Evolutionary conservation across 768 basidiomycete genomes (phyloP), one percentile per base, ranked within the genome.

Genomic region (Ramaria rubella): DNA sequence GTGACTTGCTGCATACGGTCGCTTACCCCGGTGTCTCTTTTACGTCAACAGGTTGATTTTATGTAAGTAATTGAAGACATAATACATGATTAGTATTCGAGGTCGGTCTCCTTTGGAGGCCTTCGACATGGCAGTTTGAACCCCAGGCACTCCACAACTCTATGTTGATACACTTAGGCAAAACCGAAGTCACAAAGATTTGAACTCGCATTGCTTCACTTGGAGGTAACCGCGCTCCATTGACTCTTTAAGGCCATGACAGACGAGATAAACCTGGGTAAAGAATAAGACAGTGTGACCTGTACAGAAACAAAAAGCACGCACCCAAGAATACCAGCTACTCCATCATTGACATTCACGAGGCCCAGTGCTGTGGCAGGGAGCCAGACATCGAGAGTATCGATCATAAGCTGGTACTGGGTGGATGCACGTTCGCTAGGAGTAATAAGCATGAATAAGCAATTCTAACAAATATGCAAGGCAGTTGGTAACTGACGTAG

Each of bases 331-430:
- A 90, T 75, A 54, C 96, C 95, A 27, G 95, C 72, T 19, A 81
- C 65, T 24, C 95, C 94, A 59, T 98, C 96, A 66, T 87, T 91
- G 61, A 94, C 63, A 61, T 80, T 79, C 60, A 85, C 77, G 52
- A 89, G 72, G 15, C 87, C 90, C 38, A 94, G 77, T 57, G 80
- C 86, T 19, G 86, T 85, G 6, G 92, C 88, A 5, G 96, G 96
- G 63, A 94, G 83, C 84, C 87, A 94, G 58, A 93, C 70, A 67
- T 99, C 96, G 57, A 94, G 75, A 19, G 82, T 65, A 68, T 99
- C 96, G 58, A 90, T 83, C 54, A 86, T 72, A 62, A 98, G 80
- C 70, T 98, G 96, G 61, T 81, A 81, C 27, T 85, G 81, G 29
- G 84, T 78, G 5, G 79, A 81, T 46, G 77, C 75, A 46, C 84